These are phyloP conservation scores for Lodderomyces margitis DNA, from an alignment of 1,139 yeast genomes.

Conservation along the genomic window DNA sequence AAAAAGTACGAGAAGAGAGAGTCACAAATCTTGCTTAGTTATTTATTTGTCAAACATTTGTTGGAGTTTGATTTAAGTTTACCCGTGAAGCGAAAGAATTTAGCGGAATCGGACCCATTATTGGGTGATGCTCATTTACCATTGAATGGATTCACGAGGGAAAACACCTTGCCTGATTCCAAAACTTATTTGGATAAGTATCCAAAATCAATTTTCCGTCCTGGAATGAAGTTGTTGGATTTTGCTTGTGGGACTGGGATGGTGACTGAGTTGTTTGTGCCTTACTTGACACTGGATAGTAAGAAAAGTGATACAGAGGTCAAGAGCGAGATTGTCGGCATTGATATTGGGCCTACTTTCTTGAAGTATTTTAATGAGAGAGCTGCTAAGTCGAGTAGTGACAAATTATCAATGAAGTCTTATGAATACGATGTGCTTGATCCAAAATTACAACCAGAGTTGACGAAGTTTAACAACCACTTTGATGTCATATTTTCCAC, in stretches of 20 bases:
- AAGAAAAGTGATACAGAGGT: conserved; percentile 5
- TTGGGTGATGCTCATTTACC: conserved; percentile 20
- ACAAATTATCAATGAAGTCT: conserved; percentile 15
- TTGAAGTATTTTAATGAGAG: conserved; percentile 24
- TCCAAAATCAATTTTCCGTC: conserved; percentile 21
- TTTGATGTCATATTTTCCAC: conserved; percentile 39
- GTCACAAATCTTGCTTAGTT: conserved; percentile 18
- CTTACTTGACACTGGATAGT: conserved; percentile 27
- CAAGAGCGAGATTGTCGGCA: conserved; percentile 27
- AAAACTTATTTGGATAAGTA: conserved; percentile 11
- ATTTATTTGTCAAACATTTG: conserved; percentile 21
- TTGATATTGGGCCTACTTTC: conserved; percentile 36
- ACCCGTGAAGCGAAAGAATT: conserved; percentile 14
- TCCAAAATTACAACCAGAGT: conserved; percentile 15
- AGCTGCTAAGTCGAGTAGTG: conserved; percentile 10
- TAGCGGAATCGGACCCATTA: conserved; percentile 14
- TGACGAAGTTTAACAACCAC: conserved; percentile 18
- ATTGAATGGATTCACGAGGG: conserved; percentile 16
- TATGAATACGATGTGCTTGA: conserved; percentile 31
- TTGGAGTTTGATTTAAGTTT: conserved; percentile 20
- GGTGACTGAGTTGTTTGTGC: conserved; percentile 28
- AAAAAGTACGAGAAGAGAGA: conserved; percentile 24
- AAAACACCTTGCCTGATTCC: conserved; percentile 16
- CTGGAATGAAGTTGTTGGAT: conserved; percentile 33
- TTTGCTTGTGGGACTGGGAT: conserved; percentile 49